Percentiles rank a stretch among this genome's conserved stretches.
phyloP scores from a whole-genome alignment of 768 basidiomycete genomes.

The Imleria badia region DNA sequence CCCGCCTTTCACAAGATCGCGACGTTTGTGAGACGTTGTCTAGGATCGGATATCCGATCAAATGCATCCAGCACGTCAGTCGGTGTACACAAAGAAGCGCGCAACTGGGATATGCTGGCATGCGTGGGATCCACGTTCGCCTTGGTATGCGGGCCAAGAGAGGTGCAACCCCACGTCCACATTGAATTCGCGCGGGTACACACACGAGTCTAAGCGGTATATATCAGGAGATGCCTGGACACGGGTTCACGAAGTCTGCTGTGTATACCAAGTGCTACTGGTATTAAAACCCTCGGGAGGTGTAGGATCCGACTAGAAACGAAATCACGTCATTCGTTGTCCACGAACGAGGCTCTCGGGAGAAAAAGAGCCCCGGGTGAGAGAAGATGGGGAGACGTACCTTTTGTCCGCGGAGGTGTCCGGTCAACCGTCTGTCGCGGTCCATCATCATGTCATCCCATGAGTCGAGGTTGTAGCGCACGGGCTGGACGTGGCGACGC shows the following conservation, averaged over 20 bases:
- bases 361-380: too few relatives aligned
- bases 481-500: slow-evolving; percentile 49
- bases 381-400: slow-evolving; percentile 47
- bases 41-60: neutral
- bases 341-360: neutral
- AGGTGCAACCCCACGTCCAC: neutral
- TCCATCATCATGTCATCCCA: slow-evolving; percentile 99
- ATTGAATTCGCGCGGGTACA: neutral
- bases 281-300: slow-evolving; percentile 73
- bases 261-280: slow-evolving; percentile 73
- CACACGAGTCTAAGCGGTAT: slow-evolving; percentile 15
- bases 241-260: slow-evolving; percentile 43
- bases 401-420: slow-evolving; percentile 80
- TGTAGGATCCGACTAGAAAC: slow-evolving; percentile 56
- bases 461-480: slow-evolving; percentile 79
- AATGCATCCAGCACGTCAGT: neutral
- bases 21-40: neutral
- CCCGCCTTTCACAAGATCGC: too few relatives aligned
- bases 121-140: neutral
- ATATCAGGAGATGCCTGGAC: slow-evolving; percentile 21
- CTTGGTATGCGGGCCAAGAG: neutral
- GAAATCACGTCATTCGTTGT: neutral
- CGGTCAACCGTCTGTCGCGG: slow-evolving; percentile 84
- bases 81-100: neutral
- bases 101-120: neutral